A percentile compares a stretch with the other conserved stretches of the same genome.
Evolutionary conservation across 441 rosid genomes (phyloP).

Genomic region (Pelargonium fulgidum): DNA sequence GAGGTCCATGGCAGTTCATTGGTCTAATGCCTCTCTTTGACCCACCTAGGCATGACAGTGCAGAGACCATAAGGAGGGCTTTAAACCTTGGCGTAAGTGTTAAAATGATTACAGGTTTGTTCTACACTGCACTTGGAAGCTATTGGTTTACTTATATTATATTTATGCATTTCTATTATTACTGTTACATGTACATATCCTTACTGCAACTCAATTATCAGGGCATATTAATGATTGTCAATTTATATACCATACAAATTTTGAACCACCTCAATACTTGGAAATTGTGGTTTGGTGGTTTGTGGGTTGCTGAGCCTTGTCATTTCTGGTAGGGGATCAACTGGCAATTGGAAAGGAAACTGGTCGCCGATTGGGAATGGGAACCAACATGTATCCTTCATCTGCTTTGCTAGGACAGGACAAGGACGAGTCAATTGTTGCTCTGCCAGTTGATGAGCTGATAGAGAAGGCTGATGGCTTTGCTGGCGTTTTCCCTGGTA

Average conservation of each 20-base stretch:
- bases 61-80: constrained; percentile 41
- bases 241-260: too few relatives aligned
- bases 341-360: constrained; percentile 49
- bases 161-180: too few relatives aligned
- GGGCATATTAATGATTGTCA: too few relatives aligned
- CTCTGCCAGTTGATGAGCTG: neutral
- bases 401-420: constrained; percentile 45
- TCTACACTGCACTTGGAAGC: too few relatives aligned
- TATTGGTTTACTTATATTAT: too few relatives aligned
- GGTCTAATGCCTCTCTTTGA: constrained; percentile 51
- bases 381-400: constrained; percentile 46
- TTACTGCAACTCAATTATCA: too few relatives aligned
- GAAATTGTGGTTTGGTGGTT: too few relatives aligned
- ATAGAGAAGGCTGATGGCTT: too few relatives aligned
- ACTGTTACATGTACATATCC: too few relatives aligned
- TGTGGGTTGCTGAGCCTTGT: too few relatives aligned
- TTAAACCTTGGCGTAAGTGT: constrained; percentile 46
- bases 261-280: too few relatives aligned
- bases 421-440: constrained; percentile 32
- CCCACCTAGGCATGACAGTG: constrained; percentile 43
- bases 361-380: constrained; percentile 36
- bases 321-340: constrained; percentile 40
- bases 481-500: constrained; percentile 5
- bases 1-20: constrained; percentile 50
- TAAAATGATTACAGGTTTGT: constrained; percentile 44